Evolutionary conservation across 2,329 filamentous ascomycete species (phyloP).

Genomic region (Aureobasidium sp.): DNA sequence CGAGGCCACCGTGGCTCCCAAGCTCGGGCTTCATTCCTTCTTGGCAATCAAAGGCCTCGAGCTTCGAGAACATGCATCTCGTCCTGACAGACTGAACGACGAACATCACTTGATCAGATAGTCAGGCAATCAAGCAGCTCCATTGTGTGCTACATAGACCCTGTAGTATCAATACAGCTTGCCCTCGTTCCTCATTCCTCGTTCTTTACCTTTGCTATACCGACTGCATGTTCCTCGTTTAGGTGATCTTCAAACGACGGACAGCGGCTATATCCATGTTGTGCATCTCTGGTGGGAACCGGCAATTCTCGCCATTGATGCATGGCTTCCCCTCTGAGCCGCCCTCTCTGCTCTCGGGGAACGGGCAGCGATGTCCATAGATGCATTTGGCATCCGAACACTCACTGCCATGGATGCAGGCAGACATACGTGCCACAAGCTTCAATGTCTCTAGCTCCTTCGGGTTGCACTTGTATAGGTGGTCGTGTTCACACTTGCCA

Average conservation of each 20-base stretch:
- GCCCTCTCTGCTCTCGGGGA: constrained; percentile 31
- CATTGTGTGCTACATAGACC: neutral
- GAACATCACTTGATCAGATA: neutral
- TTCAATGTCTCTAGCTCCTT: constrained; percentile 46
- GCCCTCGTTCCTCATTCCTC: neutral
- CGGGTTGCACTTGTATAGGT: constrained; percentile 40
- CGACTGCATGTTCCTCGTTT: neutral
- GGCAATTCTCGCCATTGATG: constrained; percentile 49
- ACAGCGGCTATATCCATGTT: constrained; percentile 49
- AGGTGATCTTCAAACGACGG: constrained; percentile 35
- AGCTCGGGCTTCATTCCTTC: neutral
- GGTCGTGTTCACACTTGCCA: constrained; percentile 46
- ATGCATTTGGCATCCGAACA: constrained; percentile 54
- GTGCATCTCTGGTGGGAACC: constrained; percentile 49
- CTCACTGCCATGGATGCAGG: constrained; percentile 48
- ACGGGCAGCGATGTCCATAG: constrained; percentile 55
- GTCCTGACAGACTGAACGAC: neutral
- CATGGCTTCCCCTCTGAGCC: constrained; percentile 45
- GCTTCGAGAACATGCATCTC: neutral
- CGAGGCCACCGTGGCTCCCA: neutral
- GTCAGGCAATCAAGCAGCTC: neutral
- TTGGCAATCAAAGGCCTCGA: neutral
- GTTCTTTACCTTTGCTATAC: neutral
- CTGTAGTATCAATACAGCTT: neutral
- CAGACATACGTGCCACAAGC: constrained; percentile 54